Base-by-base conservation (phyloP, 2,329 filamentous ascomycete species). In the Sporothrix protearum region DNA sequence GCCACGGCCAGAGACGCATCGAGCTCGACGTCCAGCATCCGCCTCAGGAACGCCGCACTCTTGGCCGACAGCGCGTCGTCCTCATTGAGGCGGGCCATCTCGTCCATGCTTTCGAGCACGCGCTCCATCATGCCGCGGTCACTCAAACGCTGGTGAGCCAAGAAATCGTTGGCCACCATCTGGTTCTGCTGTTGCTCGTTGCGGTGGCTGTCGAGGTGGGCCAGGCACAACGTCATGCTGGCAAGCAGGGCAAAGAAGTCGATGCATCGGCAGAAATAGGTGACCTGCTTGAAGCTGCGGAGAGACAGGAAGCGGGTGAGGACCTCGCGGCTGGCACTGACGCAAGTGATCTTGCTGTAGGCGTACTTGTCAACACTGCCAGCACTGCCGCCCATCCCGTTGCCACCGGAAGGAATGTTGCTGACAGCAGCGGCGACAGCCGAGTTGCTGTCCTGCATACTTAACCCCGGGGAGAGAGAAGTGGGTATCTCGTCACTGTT, bases 121-220 rank as follows among this genome's bases (percentile, higher is more conserved):
- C 76, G 78, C 69, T 83, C 82, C 72, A 83, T 77, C 45, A 82
- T 76, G 3, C 79, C 83, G 1, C 84, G 80, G 64, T 85, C 83
- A 47, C 77, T 76, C 0, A 77, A 73, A 0, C 83, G 80, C 68
- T 83, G 82, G 47, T 85, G 84, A 0, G 75, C 75, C 0, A 85
- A 75, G 25, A 80, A 70, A 42, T 72, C 67, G 51, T 59, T 67
- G 47, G 25, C 36, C 1, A 16, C 55, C 42, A 53, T 63, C 16
- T 33, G 45, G 19, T 45, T 47, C 22, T 61, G 66, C 45, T 64
- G 70, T 33, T 69, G 42, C 5, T 73, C 49, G 22, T 61, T 42
- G 42, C 68, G 68, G 64, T 71, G 73, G 74, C 9, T 77, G 25
- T 80, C 77, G 3, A 85, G 80, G 71, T 85, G 81, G 0, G 80